phyloP scores from a whole-genome alignment of 345 rosid genomes.

The Combretum micranthum region DNA sequence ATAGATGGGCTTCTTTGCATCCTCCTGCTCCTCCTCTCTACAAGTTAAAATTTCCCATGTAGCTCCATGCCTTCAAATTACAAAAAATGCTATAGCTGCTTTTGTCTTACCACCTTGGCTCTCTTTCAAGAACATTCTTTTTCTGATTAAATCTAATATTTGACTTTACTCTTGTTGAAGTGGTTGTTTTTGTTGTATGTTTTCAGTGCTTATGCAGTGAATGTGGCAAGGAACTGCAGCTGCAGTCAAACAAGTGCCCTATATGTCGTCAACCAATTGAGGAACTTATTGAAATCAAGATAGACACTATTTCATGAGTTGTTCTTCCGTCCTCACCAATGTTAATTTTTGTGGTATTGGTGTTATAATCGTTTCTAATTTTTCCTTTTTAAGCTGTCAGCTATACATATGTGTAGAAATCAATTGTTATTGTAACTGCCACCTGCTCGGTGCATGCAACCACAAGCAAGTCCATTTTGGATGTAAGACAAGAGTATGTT shows the following conservation, averaged over 20 bases:
- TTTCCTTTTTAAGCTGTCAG: conserved; percentile 1
- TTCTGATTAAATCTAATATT: too few species aligned
- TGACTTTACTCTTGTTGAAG: not conserved
- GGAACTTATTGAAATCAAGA: conserved; percentile 75
- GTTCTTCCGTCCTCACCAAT: conserved; percentile 14
- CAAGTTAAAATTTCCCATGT: too few species aligned
- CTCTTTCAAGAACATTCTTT: too few species aligned
- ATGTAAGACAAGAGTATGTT: not conserved
- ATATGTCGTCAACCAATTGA: conserved; percentile 81
- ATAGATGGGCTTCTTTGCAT: too few species aligned
- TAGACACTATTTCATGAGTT: conserved; percentile 35
- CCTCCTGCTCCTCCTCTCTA: too few species aligned
- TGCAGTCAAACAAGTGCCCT: conserved; percentile 83
- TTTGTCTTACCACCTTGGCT: too few species aligned
- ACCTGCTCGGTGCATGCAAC: not conserved
- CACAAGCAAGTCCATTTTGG: not conserved
- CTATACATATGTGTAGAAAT: too few species aligned
- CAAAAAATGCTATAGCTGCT: too few species aligned
- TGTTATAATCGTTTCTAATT: conserved; percentile 4
- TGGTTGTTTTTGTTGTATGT: conserved; percentile 11
- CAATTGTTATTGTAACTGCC: not conserved
- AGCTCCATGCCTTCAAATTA: too few species aligned
- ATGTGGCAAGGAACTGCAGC: conserved; percentile 72
- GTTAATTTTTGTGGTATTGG: conserved; percentile 21
- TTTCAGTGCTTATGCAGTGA: conserved; percentile 75